Conservation (phyloP, 169 alveolate genomes). For the Pseudocohnilembus persalinus region DNA sequence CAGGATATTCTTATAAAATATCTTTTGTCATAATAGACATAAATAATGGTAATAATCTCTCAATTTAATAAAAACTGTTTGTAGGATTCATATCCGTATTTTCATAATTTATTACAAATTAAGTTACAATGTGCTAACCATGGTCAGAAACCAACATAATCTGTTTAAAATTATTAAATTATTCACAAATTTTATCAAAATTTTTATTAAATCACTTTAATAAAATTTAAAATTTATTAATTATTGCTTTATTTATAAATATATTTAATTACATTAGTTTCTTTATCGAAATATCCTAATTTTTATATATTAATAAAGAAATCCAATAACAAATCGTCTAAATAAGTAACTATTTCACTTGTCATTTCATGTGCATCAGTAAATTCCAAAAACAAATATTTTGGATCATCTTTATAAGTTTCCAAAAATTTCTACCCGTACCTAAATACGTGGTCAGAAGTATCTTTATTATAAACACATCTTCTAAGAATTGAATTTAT, state of each 20-base stretch:
- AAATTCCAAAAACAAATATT: background rate
- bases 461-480: background rate
- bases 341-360: background rate
- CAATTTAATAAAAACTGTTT: background rate
- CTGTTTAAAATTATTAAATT: background rate
- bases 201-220: too few relatives aligned
- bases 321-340: background rate
- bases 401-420: background rate
- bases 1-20: background rate
- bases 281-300: background rate
- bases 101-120: too few relatives aligned
- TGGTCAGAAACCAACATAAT: background rate
- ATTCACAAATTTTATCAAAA: too few relatives aligned
- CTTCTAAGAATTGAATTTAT: background rate
- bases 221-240: too few relatives aligned
- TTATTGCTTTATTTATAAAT: too few relatives aligned
- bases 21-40: background rate
- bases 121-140: background rate
- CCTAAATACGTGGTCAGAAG: background rate
- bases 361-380: background rate
- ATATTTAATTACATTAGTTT: background rate
- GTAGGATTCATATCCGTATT: background rate
- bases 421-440: background rate
- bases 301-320: background rate
- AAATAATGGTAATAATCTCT: background rate